These are phyloP conservation scores for Tolypocladium amazonense DNA, from an alignment of 2,329 filamentous ascomycete genomes.

Conservation along the genomic window DNA sequence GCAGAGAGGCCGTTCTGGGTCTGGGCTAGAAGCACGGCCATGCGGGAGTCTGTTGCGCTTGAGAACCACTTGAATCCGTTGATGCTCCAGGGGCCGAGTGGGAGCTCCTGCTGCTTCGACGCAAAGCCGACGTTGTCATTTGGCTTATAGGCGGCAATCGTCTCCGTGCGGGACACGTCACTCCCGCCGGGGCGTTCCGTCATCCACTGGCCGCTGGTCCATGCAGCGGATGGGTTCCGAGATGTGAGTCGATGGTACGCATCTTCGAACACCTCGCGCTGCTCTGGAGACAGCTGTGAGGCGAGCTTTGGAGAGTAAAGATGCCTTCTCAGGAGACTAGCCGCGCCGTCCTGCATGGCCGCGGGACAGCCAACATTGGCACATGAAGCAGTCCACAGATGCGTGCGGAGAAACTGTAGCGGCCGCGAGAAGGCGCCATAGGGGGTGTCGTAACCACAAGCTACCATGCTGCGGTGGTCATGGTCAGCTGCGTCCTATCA, in stretches of 20 bases:
- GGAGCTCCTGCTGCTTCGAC: constrained; percentile 10
- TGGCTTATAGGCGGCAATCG: constrained; percentile 32
- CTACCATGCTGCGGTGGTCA: constrained; percentile 32
- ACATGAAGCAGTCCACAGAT: constrained; percentile 49
- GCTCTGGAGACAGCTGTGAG: constrained; percentile 13
- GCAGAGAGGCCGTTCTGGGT: constrained; percentile 42
- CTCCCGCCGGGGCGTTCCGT: constrained; percentile 60
- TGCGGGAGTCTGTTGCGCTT: constrained; percentile 21
- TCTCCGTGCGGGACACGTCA: constrained; percentile 60
- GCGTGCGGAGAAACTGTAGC: constrained; percentile 46
- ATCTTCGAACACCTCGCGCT: constrained; percentile 35
- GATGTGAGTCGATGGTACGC: constrained; percentile 43
- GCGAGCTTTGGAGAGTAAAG: constrained; percentile 20
- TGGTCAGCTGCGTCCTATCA: neutral
- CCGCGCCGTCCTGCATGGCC: constrained; percentile 56
- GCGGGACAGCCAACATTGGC: constrained; percentile 55
- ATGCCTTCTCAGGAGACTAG: constrained; percentile 36
- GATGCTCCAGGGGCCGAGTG: constrained; percentile 47
- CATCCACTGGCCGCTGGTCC: constrained; percentile 74
- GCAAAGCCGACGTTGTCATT: constrained; percentile 6
- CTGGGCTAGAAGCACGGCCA: constrained; percentile 53
- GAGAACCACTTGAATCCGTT: constrained; percentile 55
- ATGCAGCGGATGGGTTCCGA: constrained; percentile 37
- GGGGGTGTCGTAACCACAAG: constrained; percentile 46
- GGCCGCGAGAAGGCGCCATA: constrained; percentile 41